Conservation (phyloP, 1,284 basidiomycete genomes). For the Microbotryomycetes sp. region DNA sequence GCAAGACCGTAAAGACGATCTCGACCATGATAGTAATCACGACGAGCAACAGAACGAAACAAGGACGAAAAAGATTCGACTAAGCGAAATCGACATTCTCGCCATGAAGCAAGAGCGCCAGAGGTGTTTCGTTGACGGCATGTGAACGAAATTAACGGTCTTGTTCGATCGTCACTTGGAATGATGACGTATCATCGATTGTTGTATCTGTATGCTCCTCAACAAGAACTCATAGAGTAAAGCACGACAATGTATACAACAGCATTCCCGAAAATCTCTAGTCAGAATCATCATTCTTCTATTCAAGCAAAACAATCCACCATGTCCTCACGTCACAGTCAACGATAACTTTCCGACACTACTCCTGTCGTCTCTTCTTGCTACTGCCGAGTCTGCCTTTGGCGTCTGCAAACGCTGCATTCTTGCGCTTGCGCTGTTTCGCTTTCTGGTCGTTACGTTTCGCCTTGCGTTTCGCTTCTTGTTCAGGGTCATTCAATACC, state of each 20-base stretch:
- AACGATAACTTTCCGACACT: neutral
- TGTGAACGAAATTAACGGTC: neutral
- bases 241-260: too few relatives aligned
- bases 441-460: constrained; percentile 64
- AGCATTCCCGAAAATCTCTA: neutral
- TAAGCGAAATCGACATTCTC: constrained; percentile 7
- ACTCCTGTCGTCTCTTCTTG: constrained; percentile 13
- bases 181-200: too few relatives aligned
- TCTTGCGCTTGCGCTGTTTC: constrained; percentile 72
- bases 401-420: constrained; percentile 39
- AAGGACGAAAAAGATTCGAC: neutral
- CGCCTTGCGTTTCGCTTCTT: constrained; percentile 56
- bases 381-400: constrained; percentile 17
- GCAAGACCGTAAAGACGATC: constrained; percentile 62
- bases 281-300: neutral
- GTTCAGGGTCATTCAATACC: constrained; percentile 64
- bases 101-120: constrained; percentile 25
- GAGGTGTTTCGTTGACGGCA: constrained; percentile 19
- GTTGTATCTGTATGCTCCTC: too few relatives aligned
- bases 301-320: neutral
- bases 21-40: neutral
- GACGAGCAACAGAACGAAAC: neutral
- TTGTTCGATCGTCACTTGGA: too few relatives aligned
- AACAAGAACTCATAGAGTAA: too few relatives aligned
- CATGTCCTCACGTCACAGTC: neutral